Evolutionary conservation across 805 yeast species (phyloP).

Genomic region (Candida silvatica): DNA sequence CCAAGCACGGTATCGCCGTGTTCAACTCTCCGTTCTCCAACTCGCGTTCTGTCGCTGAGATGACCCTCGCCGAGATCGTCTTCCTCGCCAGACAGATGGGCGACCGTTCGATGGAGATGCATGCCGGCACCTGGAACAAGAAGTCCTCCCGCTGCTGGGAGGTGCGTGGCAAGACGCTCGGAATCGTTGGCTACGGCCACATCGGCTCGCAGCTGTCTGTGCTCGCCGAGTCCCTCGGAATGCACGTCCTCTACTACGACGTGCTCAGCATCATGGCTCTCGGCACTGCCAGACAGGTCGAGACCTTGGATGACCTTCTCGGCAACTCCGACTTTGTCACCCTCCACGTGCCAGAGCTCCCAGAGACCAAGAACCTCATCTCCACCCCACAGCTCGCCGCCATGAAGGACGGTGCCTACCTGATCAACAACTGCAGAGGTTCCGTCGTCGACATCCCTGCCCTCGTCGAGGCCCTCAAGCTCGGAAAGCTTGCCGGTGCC

Average conservation of each 20-base stretch:
- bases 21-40: slow-evolving; percentile 92
- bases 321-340: slow-evolving; percentile 80
- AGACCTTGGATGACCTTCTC: slow-evolving; percentile 76
- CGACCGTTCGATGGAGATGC: slow-evolving; percentile 93
- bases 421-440: slow-evolving; percentile 96
- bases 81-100: slow-evolving; percentile 93
- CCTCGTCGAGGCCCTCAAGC: slow-evolving; percentile 79
- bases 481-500: slow-evolving; percentile 94
- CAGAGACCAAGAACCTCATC: slow-evolving; percentile 86
- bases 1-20: slow-evolving; percentile 88
- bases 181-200: slow-evolving; percentile 96
- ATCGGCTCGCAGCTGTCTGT: slow-evolving; percentile 97
- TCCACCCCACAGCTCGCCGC: slow-evolving; percentile 87
- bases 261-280: slow-evolving; percentile 88
- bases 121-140: slow-evolving; percentile 97
- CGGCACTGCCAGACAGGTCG: slow-evolving; percentile 93
- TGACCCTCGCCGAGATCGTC: slow-evolving; percentile 92
- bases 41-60: slow-evolving; percentile 97
- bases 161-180: slow-evolving; percentile 96
- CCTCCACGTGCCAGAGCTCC: slow-evolving; percentile 89
- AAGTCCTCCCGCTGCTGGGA: slow-evolving; percentile 96
- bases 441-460: slow-evolving; percentile 96
- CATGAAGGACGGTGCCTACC: slow-evolving; percentile 93
- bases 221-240: slow-evolving; percentile 94
- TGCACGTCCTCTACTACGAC: slow-evolving; percentile 93